A percentile compares a stretch with the other conserved stretches of the same genome.
Evolutionary conservation across 257 asterid species (phyloP).

Genomic region (Leptodermis oblonga): DNA sequence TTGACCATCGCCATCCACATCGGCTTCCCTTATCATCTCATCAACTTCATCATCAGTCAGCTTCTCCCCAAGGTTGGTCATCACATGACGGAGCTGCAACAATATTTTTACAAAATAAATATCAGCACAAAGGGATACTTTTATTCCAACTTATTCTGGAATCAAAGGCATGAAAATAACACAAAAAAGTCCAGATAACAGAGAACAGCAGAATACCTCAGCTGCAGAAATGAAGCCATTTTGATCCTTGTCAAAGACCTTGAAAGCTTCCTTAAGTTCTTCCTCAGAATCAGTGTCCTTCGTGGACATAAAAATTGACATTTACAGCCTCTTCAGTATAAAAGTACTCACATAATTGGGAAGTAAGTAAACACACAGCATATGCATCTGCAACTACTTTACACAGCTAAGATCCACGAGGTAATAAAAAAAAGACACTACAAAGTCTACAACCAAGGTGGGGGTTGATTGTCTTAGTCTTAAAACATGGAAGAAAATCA

Average conservation of each 20-base stretch:
- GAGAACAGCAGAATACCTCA: constrained; percentile 34
- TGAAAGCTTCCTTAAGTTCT: constrained; percentile 54
- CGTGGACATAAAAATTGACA: constrained; percentile 17
- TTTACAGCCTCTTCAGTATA: neutral
- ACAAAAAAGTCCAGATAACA: neutral
- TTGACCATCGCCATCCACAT: constrained; percentile 56
- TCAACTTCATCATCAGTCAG: constrained; percentile 54
- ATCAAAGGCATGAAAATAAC: neutral
- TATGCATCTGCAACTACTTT: neutral
- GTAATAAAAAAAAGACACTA: neutral
- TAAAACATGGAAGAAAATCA: neutral
- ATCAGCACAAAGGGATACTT: neutral
- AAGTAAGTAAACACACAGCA: neutral
- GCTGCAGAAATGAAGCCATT: constrained; percentile 61
- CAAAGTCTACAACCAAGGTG: too few species aligned
- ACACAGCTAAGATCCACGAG: too few species aligned
- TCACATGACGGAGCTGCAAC: constrained; percentile 50
- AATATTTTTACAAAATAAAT: neutral
- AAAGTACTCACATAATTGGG: neutral
- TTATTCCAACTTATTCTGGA: neutral
- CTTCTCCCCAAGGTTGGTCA: constrained; percentile 63
- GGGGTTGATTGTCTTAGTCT: neutral
- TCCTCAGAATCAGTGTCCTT: constrained; percentile 63
- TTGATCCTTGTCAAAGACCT: constrained; percentile 56
- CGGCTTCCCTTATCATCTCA: constrained; percentile 56